Conservation (phyloP, 2,329 filamentous ascomycete species). For the Karstenula rhodostoma region DNA sequence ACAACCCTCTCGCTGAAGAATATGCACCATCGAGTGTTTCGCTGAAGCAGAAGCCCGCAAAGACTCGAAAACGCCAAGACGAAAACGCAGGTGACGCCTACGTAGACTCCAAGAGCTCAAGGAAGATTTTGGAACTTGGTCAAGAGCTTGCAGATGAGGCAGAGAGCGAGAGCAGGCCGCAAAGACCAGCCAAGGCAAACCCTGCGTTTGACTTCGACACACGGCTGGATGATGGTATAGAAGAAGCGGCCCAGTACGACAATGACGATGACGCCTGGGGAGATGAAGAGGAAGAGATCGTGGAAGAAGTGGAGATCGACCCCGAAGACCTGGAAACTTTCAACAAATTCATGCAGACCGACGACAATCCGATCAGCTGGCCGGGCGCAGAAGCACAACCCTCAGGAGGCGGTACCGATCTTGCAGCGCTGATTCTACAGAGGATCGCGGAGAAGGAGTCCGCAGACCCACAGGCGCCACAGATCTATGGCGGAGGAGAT, state of each 20-base stretch:
- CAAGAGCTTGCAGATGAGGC: conserved; percentile 89
- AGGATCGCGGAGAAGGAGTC: conserved; percentile 95
- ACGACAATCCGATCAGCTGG: conserved; percentile 77
- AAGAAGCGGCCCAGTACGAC: conserved; percentile 58
- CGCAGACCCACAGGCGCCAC: conserved; percentile 56
- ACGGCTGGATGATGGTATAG: conserved; percentile 63
- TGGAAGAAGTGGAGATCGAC: conserved; percentile 78
- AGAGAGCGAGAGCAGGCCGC: conserved; percentile 58
- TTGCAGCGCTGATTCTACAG: conserved; percentile 90
- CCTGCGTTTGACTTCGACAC: conserved; percentile 82
- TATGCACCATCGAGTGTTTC: conserved; percentile 73
- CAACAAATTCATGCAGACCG: conserved; percentile 83
- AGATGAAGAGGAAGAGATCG: conserved; percentile 78
- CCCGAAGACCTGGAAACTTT: conserved; percentile 89
- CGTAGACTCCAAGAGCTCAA: conserved; percentile 86
- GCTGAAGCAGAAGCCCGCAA: conserved; percentile 71
- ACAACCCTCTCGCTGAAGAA: conserved; percentile 93
- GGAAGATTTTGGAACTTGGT: conserved; percentile 88
- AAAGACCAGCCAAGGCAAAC: conserved; percentile 59
- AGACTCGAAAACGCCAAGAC: conserved; percentile 67
- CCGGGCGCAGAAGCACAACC: conserved; percentile 61
- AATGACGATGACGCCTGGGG: conserved; percentile 70
- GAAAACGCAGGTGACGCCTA: conserved; percentile 72
- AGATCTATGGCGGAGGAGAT: conserved; percentile 62
- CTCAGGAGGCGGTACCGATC: conserved; percentile 68